Evolutionary conservation across 2,329 filamentous ascomycete species (phyloP).

Genomic region (Beauveria bassiana): DNA sequence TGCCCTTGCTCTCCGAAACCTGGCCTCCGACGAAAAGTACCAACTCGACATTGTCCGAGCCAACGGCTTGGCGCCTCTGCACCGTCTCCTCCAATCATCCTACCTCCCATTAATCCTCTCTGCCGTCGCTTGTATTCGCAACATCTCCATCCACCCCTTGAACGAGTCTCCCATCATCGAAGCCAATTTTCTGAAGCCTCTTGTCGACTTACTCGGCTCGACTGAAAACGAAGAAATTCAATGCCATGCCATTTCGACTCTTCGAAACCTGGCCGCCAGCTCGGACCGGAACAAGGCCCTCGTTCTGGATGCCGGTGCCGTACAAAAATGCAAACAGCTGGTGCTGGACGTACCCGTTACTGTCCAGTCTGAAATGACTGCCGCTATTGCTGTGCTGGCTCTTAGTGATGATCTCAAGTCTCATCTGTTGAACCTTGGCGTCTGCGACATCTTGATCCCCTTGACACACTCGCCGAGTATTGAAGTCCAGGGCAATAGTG

Average conservation of each 20-base stretch:
- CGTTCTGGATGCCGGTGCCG: slow-evolving; percentile 91
- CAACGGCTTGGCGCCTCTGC: slow-evolving; percentile 73
- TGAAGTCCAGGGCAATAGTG: slow-evolving; percentile 96
- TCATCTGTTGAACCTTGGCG: slow-evolving; percentile 80
- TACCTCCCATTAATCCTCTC: slow-evolving; percentile 94
- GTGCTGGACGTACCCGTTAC: slow-evolving; percentile 88
- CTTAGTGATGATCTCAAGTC: slow-evolving; percentile 93
- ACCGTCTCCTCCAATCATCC: slow-evolving; percentile 86
- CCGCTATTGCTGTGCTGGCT: slow-evolving; percentile 93
- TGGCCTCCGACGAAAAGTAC: slow-evolving; percentile 97
- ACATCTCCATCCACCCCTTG: slow-evolving; percentile 95
- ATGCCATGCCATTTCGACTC: slow-evolving; percentile 94
- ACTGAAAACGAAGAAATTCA: slow-evolving; percentile 99
- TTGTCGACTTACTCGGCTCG: slow-evolving; percentile 88
- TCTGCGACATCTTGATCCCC: slow-evolving; percentile 94
- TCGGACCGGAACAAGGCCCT: slow-evolving; percentile 97
- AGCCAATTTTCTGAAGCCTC: slow-evolving; percentile 85
- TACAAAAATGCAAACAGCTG: slow-evolving; percentile 97
- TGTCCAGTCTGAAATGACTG: slow-evolving; percentile 98
- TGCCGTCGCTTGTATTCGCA: slow-evolving; percentile 94
- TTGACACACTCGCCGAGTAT: slow-evolving; percentile 93
- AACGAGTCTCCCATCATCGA: slow-evolving; percentile 99
- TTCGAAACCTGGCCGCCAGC: slow-evolving; percentile 90
- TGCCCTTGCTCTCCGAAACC: slow-evolving; percentile 83
- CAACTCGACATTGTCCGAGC: slow-evolving; percentile 94